These are phyloP conservation scores for Xerocomus minutiporus DNA, from an alignment of 1,284 basidiomycete species.

Conservation along the genomic window DNA sequence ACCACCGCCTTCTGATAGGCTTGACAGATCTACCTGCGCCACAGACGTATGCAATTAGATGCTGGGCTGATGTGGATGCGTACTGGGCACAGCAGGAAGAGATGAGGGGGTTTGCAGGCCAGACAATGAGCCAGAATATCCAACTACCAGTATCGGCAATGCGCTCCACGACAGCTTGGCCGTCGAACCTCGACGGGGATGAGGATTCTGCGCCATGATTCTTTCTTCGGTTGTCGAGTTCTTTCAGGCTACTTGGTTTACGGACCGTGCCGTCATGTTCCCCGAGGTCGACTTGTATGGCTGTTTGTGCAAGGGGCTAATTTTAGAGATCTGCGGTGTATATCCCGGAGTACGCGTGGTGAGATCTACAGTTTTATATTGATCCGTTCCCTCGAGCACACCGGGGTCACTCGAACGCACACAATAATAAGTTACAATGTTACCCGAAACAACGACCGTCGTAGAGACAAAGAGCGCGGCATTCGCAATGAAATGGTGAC, in stretches of 20 bases:
- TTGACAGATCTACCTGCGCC: conserved; percentile 10
- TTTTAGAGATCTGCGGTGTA: conserved; percentile 22
- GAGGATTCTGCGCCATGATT: conserved; percentile 15
- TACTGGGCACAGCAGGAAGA: conserved; percentile 38
- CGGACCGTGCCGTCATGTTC: conserved; percentile 13
- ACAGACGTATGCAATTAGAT: conserved; percentile 29
- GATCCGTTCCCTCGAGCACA: conserved; percentile 22
- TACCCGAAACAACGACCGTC: conserved; percentile 15
- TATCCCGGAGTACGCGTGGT: conserved; percentile 5
- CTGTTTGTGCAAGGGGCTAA: conserved; percentile 14
- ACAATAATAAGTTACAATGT: conserved; percentile 21
- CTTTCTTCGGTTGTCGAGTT: conserved; percentile 23
- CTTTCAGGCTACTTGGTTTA: conserved; percentile 23
- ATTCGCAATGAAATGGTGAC: conserved; percentile 14
- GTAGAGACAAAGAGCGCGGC: conserved; percentile 17
- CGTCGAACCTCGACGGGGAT: conserved; percentile 30
- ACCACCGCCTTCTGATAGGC: conserved; percentile 23
- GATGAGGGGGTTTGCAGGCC: conserved; percentile 21
- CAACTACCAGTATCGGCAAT: conserved; percentile 40
- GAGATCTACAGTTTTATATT: conserved; percentile 31
- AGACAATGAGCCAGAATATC: conserved; percentile 15
- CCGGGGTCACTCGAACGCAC: conserved; percentile 14
- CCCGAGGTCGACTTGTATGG: conserved; percentile 28
- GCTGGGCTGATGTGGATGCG: conserved; percentile 27
- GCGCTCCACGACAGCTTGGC: conserved; percentile 43